Percentiles rank a stretch among this genome's conserved stretches.
phyloP scores from a whole-genome alignment of 2,329 filamentous ascomycete species.

The Aspergillus chevalieri region DNA sequence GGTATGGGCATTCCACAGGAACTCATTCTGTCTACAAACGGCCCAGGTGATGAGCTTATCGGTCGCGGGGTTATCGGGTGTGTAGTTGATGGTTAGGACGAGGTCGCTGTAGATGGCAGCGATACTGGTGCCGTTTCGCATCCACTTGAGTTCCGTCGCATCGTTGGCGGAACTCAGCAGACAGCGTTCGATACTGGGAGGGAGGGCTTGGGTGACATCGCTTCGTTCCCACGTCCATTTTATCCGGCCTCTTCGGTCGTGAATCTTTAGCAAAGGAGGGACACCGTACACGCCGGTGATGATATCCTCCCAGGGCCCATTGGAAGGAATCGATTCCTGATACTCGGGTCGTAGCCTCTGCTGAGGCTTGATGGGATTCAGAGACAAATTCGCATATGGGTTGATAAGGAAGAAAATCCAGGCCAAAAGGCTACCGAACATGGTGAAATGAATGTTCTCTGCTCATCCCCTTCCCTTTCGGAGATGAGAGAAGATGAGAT shows the following conservation, averaged over 20 bases:
- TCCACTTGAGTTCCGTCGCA: conserved; percentile 21
- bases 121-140: conserved; percentile 15
- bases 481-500: too few relatives aligned
- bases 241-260: conserved; percentile 12
- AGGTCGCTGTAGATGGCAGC: conserved; percentile 18
- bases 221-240: conserved; percentile 16
- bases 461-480: too few relatives aligned
- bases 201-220: conserved; percentile 15
- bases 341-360: conserved; percentile 12
- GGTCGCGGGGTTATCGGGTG: conserved; percentile 13
- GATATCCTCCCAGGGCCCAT: conserved; percentile 12
- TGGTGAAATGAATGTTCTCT: background rate
- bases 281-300: conserved; percentile 15
- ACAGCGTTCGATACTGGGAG: conserved; percentile 9
- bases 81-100: conserved; percentile 18
- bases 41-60: conserved; percentile 21
- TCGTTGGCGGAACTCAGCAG: conserved; percentile 16
- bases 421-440: conserved; percentile 10
- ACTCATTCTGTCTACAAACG: conserved; percentile 14
- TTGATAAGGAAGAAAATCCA: conserved; percentile 14
- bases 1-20: conserved; percentile 17
- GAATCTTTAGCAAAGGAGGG: conserved; percentile 15
- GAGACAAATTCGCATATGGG: conserved; percentile 9
- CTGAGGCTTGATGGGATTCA: conserved; percentile 16
- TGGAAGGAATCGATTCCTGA: background rate